Base-by-base conservation (phyloP, 2,329 filamentous ascomycete genomes). In the Chalaropsis thielavioides region DNA sequence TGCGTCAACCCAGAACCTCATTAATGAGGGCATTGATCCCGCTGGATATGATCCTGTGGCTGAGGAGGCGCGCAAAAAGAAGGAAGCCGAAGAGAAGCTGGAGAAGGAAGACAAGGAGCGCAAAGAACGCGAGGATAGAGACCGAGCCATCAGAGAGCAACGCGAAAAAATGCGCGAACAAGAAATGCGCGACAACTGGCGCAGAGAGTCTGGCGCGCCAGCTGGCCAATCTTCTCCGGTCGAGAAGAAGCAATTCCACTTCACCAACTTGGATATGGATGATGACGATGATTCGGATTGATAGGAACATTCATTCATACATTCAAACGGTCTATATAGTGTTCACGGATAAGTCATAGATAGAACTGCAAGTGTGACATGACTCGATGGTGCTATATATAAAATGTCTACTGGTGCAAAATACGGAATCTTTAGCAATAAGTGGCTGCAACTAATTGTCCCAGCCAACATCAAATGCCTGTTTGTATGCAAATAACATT, bases 21-120 rank as follows among this genome's bases (percentile, higher is more conserved):
- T 81, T 4, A 84, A 87, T 70, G 75, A 79, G 64, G 86, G 85
- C 7, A 79, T 83, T 68, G 83, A 88, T 71, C 84, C 83, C 8
- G 79, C 76, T 64, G 79, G 78, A 43, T 83, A 82, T 71, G 83
- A 86, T 69, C 83, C 84, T 1, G 78, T 74, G 8, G 78, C 75
- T 31, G 81, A 83, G 68, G 79, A 81, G 69, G 79, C 79, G 68
- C 77, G 77, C 69, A 78, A 79, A 71, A 75, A 74, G 51, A 76
- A 76, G 63, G 80, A 80, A 66, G 80, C 81, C 59, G 80, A 81
- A 67, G 78, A 79, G 69, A 74, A 74, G 58, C 76, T 75, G 68
- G 74, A 75, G 68, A 73, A 73, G 62, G 79, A 81, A 68, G 80
- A 81, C 68, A 72, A 75, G 19, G 79, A 79, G 68, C 74, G 77